Evolutionary conservation across 352 stramenopile genomes (phyloP), one percentile per base, ranked within the genome.

Genomic region (Globisporangium nagaii): DNA sequence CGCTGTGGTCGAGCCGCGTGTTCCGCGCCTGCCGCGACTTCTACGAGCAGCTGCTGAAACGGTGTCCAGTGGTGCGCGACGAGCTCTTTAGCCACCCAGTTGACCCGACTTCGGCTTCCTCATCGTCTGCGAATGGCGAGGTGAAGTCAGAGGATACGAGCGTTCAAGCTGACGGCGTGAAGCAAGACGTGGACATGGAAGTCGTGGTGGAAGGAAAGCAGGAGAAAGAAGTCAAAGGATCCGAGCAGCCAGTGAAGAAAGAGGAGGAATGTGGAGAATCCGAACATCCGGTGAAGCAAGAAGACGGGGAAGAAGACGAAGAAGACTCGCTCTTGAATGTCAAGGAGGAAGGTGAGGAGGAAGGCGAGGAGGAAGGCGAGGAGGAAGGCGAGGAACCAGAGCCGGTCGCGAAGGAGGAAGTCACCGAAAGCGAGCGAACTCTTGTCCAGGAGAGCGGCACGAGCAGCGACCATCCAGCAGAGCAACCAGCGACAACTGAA

Each of bases 11-110:
- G 28, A 88, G 78, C 32, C 37, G 65, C 28, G 56, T 70, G 4
- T 91, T 89, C 56, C 64, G 65, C 46, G 56, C 58, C 1, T 89
- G 78, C 52, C 79, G 73, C 19, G 53, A 62, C 13, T 78, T 76
- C 28, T 91, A 88, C 45, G 75, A 88, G 44, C 65, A 57, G n/a
- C 62, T 91, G 37, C 50, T 91, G 32, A 27, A 37, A 12, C 75
- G 73, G 47, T 87, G 73, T 60, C 59, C 59, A 27, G 30, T 56
- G 1, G 20, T 65, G n/a, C 57, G 50, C 15, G 40, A 41, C 0
- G 55, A 60, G 12, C 47, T 76, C 6, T 79, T 76, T 32, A 60
- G 55, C n/a, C n/a, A n/a, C n/a, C n/a, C n/a, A n/a, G n/a, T n/a
- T n/a, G n/a, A n/a, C n/a, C n/a, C n/a, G n/a, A n/a, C n/a, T 15